Evolutionary conservation across 2,329 filamentous ascomycete genomes (phyloP).

Genomic region (Clonostachys rhizophaga): DNA sequence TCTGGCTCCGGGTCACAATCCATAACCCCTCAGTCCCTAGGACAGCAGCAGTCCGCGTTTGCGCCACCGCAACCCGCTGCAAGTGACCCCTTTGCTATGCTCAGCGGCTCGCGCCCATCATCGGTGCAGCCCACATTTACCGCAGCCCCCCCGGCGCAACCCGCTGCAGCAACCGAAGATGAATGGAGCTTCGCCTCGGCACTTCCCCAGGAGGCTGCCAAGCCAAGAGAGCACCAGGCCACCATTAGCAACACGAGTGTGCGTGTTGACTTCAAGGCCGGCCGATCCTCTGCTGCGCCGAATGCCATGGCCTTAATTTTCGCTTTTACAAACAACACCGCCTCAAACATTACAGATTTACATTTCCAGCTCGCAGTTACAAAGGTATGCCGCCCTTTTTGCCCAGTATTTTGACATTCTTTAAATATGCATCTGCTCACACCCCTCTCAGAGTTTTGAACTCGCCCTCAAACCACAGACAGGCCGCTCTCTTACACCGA

Average conservation of each 20-base stretch:
- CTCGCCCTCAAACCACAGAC: slow-evolving; percentile 83
- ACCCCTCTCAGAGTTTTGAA: slow-evolving; percentile 61
- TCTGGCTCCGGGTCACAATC: slow-evolving; percentile 47
- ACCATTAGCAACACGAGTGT: slow-evolving; percentile 67
- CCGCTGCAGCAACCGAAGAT: slow-evolving; percentile 62
- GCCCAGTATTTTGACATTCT: slow-evolving; percentile 2
- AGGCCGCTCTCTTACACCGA: slow-evolving; percentile 69
- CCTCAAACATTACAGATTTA: slow-evolving; percentile 68
- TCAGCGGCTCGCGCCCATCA: slow-evolving; percentile 27
- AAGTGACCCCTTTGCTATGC: slow-evolving; percentile 39
- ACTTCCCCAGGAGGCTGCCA: slow-evolving; percentile 56
- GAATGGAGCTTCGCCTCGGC: slow-evolving; percentile 94
- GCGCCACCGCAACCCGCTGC: slow-evolving; percentile 29
- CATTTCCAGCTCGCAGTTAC: slow-evolving; percentile 92
- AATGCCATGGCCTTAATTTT: slow-evolving; percentile 66
- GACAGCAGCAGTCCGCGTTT: slow-evolving; percentile 30
- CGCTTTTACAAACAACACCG: slow-evolving; percentile 78
- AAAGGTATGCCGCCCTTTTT: slow-evolving; percentile 54
- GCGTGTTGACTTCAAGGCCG: slow-evolving; percentile 69
- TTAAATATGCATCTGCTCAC: not conserved
- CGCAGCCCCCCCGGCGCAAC: slow-evolving; percentile 11
- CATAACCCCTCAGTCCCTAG: slow-evolving; percentile 45
- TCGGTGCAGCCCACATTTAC: slow-evolving; percentile 18
- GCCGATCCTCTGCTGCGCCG: slow-evolving; percentile 45
- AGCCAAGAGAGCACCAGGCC: slow-evolving; percentile 58